Evolutionary conservation across 805 yeast genomes (phyloP), one percentile per base, ranked within the genome.

Genomic region (Teunomyces funiuensis): DNA sequence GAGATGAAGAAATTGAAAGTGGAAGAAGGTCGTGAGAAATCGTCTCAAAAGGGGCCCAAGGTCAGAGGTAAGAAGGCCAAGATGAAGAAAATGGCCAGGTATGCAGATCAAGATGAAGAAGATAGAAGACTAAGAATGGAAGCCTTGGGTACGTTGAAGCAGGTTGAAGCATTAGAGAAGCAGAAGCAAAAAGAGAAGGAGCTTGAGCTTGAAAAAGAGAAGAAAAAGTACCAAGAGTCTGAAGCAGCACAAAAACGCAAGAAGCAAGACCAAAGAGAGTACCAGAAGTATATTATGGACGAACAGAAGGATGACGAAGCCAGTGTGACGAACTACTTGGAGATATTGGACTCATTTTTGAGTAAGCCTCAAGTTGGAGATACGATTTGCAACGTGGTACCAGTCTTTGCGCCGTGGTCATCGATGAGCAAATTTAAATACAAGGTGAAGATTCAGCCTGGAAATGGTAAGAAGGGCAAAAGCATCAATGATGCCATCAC

Each of bases 381-480:
- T 54, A 65, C 54, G 2, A 66, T 86, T 8, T 53, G 71, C 8
- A 86, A 81, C 43, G 80, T 85, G 5, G 76, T 91, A 9, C 95
- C 97, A 0, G 81, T 88, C 14, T 91, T 89, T 72, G 97, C 93
- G 0, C 99, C 99, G 2, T 93, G 97, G 96, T 63, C 77, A 9
- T 75, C 97, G 0, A 60, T 93, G 48, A 74, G 69, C 44, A 85
- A 85, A 57, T 79, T 74, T 60, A 82, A 85, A 54, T 89, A 86
- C 64, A 88, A 88, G 58, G 83, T 87, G 26, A 91, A 91, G 59
- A 64, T 91, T 22, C 86, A 82, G 50, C 90, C 96, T 0, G 87
- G 87, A 2, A 70, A 76, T 20, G 81, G 82, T 19, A 93, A 93
- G 60, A 90, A 91, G 58, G 96, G 97, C 2, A 93, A 93, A 57